Base-by-base conservation (phyloP, 2,329 filamentous ascomycete species). In the Metarhizium brunneum region DNA sequence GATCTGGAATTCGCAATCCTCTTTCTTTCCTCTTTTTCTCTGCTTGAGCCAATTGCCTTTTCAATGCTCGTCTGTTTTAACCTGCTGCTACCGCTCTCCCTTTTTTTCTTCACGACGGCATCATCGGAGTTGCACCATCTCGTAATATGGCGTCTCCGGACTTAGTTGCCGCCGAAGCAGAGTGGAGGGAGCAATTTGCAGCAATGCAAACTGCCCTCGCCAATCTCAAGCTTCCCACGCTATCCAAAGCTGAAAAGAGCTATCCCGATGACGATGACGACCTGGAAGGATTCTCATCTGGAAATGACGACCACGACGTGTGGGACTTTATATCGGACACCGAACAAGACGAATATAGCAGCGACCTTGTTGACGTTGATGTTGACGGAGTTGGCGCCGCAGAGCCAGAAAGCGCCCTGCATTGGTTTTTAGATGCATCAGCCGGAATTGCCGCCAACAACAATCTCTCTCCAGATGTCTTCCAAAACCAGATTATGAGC, bases 271-370 rank as follows among this genome's bases (percentile, higher is more conserved):
- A 85, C 47, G 85, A 88, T 59, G 83, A 90, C 8, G 85, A 89
- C 38, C 76, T 81, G 35, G 76, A 77, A 32, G 74, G 73, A 13
- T 77, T 77, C 60, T 78, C 75, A 1, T 81, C 79, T 2, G 82
- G 82, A 5, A 83, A 81, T 47, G 83, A 81, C 18, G 82, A 83
- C 5, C 88, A 92, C 57, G 91, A 96, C 71, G 85, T 96, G 10
- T 96, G 92, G 92, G 92, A 96, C 68, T 84, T 95, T 57, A 90
- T 95, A 65, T 90, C 86, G 57, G 87, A 92, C 52, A 80, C 80
- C 51, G 85, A 87, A 29, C 83, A 84, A 20, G 85, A 86, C 55
- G 76, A 81, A 7, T 74, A 81, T 67, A 86, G 82, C 64, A 86
- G 84, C 62, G 88, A 88, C 59, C 73, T 83, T 35, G 81, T 86